phyloP scores from a whole-genome alignment of 305 asterid species.

The Fraxinus angustifolia region DNA sequence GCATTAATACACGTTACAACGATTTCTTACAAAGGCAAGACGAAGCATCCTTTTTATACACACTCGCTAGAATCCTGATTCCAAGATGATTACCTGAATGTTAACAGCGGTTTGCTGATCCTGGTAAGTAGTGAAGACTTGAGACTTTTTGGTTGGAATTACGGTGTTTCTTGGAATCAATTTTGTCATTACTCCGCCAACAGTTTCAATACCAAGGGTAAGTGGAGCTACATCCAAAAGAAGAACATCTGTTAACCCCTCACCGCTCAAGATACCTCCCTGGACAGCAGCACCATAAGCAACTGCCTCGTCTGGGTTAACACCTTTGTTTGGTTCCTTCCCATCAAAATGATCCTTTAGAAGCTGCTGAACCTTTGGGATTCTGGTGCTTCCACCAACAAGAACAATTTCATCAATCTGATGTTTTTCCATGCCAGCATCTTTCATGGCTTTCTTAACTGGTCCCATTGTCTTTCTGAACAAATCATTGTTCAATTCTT shows the following conservation, averaged over 20 bases:
- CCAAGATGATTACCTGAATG: conserved; percentile 48
- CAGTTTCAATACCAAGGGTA: conserved; percentile 78
- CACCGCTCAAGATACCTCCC: conserved; percentile 84
- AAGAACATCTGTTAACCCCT: conserved; percentile 58
- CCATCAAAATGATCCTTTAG: conserved; percentile 71
- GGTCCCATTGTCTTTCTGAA: conserved; percentile 84
- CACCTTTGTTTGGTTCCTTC: conserved; percentile 78
- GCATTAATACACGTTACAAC: conserved; percentile 5
- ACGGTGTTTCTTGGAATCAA: conserved; percentile 78
- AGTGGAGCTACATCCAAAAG: conserved; percentile 89
- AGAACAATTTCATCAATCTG: conserved; percentile 82
- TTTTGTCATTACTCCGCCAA: conserved; percentile 84
- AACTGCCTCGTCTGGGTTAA: conserved; percentile 89
- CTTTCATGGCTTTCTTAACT: conserved; percentile 84
- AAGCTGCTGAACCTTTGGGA: conserved; percentile 81
- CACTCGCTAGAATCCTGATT: not conserved
- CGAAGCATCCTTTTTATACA: not conserved
- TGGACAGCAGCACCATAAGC: conserved; percentile 92
- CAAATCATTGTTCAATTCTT: conserved; percentile 78
- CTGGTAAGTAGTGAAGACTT: conserved; percentile 76
- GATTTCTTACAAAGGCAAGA: not conserved
- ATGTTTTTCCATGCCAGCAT: conserved; percentile 66
- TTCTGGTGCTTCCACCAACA: conserved; percentile 92
- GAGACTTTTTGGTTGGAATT: conserved; percentile 71
- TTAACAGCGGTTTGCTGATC: conserved; percentile 75